Evolutionary conservation across 495 filamentous ascomycete species (phyloP).

Genomic region (Aspergillus sparsus): DNA sequence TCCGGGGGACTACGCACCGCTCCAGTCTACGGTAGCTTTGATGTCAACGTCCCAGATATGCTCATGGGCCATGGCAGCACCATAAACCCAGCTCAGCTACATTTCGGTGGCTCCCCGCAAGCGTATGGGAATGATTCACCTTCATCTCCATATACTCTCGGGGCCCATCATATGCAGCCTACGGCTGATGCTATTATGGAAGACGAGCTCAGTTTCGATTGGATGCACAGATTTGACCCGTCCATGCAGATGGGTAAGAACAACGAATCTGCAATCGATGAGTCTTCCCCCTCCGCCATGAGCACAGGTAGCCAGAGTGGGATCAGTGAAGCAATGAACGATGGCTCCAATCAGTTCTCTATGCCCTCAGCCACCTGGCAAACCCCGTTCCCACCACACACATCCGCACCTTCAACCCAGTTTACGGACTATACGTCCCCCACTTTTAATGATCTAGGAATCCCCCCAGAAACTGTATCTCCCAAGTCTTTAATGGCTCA

Average conservation of each 20-base stretch:
- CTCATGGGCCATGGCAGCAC: constrained; percentile 73
- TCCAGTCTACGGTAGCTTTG: constrained; percentile 69
- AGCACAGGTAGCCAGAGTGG: constrained; percentile 90
- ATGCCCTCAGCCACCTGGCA: constrained; percentile 64
- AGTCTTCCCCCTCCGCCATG: constrained; percentile 91
- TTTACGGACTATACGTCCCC: constrained; percentile 62
- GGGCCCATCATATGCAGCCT: constrained; percentile 58
- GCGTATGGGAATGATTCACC: constrained; percentile 64
- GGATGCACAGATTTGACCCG: constrained; percentile 82
- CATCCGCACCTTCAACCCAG: constrained; percentile 56
- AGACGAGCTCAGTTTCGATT: constrained; percentile 78
- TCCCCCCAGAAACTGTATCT: constrained; percentile 47
- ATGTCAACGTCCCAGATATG: constrained; percentile 73
- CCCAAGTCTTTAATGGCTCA: constrained; percentile 52
- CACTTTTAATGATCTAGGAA: constrained; percentile 45
- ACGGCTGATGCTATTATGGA: constrained; percentile 56
- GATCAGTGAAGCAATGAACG: constrained; percentile 89
- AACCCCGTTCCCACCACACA: constrained; percentile 62
- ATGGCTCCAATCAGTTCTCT: constrained; percentile 67
- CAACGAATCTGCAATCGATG: constrained; percentile 80
- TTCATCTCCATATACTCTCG: constrained; percentile 71
- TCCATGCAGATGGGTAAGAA: constrained; percentile 67
- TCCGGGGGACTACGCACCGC: constrained; percentile 74
- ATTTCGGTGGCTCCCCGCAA: constrained; percentile 83
- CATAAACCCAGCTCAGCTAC: constrained; percentile 94